Evolutionary conservation across 306 rosid species (phyloP).

Genomic region (Trifolium pratense): DNA sequence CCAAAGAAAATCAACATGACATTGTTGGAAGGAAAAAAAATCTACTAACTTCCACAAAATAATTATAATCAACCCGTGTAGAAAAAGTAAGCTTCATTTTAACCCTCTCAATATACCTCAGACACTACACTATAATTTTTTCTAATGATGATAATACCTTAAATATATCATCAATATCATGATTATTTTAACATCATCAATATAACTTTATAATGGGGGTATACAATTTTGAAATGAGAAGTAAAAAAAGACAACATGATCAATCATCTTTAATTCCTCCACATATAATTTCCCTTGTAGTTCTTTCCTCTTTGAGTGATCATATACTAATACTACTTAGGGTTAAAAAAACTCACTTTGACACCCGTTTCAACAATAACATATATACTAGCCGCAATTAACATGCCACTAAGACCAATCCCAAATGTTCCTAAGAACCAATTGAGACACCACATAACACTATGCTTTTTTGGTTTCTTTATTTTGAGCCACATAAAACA

Average conservation of each 20-base stretch:
- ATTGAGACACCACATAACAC: conserved; percentile 61
- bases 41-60: background rate
- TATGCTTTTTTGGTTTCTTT: conserved; percentile 48
- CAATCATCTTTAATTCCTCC: conserved; percentile 11
- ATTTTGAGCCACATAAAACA: conserved; percentile 55
- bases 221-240: background rate
- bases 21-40: background rate
- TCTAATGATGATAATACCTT: background rate
- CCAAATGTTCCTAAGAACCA: conserved; percentile 72
- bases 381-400: conserved; percentile 62
- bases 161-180: background rate
- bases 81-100: background rate
- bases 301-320: background rate
- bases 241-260: background rate
- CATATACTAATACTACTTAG: conserved; percentile 45
- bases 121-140: background rate
- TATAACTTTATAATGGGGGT: background rate
- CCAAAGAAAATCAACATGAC: background rate
- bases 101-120: background rate
- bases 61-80: background rate
- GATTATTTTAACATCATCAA: background rate
- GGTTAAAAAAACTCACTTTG: conserved; percentile 68
- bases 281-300: background rate
- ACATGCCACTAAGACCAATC: conserved; percentile 52
- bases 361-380: conserved; percentile 70